Conservation (phyloP, 306 rosid species). For the Cicer chorassanicum region DNA sequence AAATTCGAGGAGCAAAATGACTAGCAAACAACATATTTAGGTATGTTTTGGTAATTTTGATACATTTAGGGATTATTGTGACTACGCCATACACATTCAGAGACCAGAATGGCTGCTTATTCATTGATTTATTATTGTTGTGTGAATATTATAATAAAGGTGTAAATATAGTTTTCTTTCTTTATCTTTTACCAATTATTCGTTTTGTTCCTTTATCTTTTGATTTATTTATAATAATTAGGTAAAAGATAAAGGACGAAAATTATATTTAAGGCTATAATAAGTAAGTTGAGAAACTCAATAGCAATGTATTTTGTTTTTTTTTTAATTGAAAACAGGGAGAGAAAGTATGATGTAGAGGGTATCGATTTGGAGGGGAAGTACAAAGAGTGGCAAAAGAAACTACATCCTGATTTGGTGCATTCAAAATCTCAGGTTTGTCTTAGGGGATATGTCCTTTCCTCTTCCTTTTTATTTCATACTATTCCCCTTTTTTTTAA, state of each 20-base stretch:
- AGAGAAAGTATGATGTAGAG: conserved; percentile 69
- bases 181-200: no score
- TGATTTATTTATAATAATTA: no score
- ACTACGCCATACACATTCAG: no score
- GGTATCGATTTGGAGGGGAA: conserved; percentile 69
- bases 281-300: conserved; percentile 26
- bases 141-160: background rate
- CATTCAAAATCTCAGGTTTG: conserved; percentile 90
- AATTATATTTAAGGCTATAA: no score
- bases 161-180: no score
- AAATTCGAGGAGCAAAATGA: no score
- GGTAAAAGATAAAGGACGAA: no score
- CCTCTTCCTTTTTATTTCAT: conserved; percentile 4
- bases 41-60: no score
- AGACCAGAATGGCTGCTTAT: no score
- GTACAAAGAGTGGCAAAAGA: conserved; percentile 96
- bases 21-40: no score
- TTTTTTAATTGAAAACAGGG: conserved; percentile 53
- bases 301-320: background rate
- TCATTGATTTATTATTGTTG: background rate
- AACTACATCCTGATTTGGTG: conserved; percentile 95
- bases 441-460: conserved; percentile 28
- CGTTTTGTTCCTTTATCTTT: no score
- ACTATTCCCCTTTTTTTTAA: background rate
- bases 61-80: no score